A percentile compares a stretch with the other conserved stretches of the same genome.
These are phyloP conservation scores for Epichloe aotearoae DNA, from an alignment of 2,329 filamentous ascomycete species.

Conservation along the genomic window DNA sequence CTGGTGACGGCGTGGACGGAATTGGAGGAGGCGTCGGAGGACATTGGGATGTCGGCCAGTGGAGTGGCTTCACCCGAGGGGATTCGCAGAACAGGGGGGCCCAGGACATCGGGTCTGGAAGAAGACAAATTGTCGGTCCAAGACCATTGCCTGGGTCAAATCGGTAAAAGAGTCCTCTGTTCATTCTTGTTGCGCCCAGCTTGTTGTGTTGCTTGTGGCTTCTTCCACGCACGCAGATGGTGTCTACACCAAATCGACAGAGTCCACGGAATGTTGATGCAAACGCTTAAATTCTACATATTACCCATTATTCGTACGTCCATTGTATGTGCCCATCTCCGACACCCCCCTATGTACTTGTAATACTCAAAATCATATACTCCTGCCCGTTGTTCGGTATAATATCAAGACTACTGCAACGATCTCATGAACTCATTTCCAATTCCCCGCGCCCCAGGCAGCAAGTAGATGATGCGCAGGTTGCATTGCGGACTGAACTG, in stretches of 20 bases:
- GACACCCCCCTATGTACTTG: no score
- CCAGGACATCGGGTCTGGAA: constrained; percentile 54
- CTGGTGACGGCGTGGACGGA: constrained; percentile 43
- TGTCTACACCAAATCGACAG: no score
- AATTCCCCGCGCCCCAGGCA: not conserved
- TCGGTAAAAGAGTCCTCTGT: constrained; percentile 7
- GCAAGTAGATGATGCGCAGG: no score
- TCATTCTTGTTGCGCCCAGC: no score
- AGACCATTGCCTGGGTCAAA: constrained; percentile 44
- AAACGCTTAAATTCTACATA: no score
- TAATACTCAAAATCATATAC: no score
- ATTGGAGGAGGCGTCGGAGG: constrained; percentile 56
- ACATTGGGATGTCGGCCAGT: constrained; percentile 65
- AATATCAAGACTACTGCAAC: no score
- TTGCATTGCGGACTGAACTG: no score
- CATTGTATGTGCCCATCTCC: not conserved
- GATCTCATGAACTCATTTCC: not conserved
- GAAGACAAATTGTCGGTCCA: constrained; percentile 69
- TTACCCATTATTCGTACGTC: not conserved
- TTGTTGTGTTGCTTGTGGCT: not conserved
- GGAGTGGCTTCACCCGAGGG: constrained; percentile 61
- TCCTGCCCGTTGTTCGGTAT: no score
- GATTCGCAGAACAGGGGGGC: constrained; percentile 58
- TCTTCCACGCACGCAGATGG: not conserved
- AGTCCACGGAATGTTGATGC: no score